A percentile compares a stretch with the other conserved stretches of the same genome.
These are phyloP conservation scores for Coemansia sp. DNA, from an alignment of 192 early-diverging fungal species.

Conservation along the genomic window DNA sequence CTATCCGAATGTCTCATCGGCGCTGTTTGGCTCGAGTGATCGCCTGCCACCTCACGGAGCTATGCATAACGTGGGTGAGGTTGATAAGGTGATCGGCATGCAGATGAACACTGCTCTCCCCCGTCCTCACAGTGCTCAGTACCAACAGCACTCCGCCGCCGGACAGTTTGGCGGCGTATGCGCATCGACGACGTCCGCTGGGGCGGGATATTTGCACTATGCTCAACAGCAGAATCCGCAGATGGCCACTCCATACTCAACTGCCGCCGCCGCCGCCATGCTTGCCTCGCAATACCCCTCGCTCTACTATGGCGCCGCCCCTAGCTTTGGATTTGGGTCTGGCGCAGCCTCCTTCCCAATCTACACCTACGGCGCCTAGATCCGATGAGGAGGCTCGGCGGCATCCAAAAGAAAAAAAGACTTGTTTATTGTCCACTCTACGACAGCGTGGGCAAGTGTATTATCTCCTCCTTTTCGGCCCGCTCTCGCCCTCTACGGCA, in stretches of 20 bases:
- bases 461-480: conserved; percentile 1
- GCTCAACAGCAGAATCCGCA: conserved; percentile 22
- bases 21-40: conserved; percentile 8
- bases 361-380: conserved; percentile 35
- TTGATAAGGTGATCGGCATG: conserved; percentile 12
- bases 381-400: background rate
- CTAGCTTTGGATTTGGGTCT: conserved; percentile 25
- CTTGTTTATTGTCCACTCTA: conserved; percentile 3
- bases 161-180: background rate
- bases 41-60: background rate
- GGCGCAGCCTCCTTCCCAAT: conserved; percentile 31
- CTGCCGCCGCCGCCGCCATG: conserved; percentile 37
- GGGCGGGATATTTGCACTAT: background rate
- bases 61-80: conserved; percentile 5
- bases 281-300: conserved; percentile 45
- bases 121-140: conserved; percentile 3
- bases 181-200: background rate
- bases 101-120: background rate
- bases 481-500: background rate
- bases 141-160: conserved; percentile 4
- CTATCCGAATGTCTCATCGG: conserved; percentile 8
- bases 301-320: conserved; percentile 35
- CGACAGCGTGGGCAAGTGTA: conserved; percentile 11
- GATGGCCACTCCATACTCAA: conserved; percentile 13
- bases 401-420: conserved; percentile 2